Base-by-base conservation (phyloP, 345 rosid species). In the Euphorbia lathyris region DNA sequence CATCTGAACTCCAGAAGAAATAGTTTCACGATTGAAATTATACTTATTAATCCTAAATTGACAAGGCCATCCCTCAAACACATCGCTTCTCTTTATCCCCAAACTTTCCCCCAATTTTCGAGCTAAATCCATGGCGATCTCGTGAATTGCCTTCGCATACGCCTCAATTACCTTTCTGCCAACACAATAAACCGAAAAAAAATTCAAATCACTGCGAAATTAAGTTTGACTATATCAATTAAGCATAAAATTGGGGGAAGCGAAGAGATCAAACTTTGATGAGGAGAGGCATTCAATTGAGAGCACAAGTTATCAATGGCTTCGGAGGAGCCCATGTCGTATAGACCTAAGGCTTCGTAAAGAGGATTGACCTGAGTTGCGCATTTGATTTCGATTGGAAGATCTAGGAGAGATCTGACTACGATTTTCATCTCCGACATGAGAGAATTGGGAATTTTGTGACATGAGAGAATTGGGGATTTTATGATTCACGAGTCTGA, bases 11-110 rank as follows among this genome's bases (percentile, higher is more conserved):
- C 97, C 96, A 2, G 80, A 69, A 26, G 83, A 82, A 0, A 93
- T 79, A 0, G 84, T 38, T 72, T 88, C 89, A 0, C 92, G 89
- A 57, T 86, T 74, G 72, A 93, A 93, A 78, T 82, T 81, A 78
- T 85, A 89, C 74, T 85, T 91, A 79, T 89, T 94, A 29, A 94
- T 89, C 84, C 98, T 82, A 42, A 89, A 94, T 71, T 91, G 91
- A 76, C 90, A 85, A 13, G 90, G 84, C 98, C 98, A 93, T 48
- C 71, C 86, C 68, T 68, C 69, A 74, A 86, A 91, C 38, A 62
- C 64, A 22, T 80, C 62, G 16, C 69, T 78, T 8, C 55, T 72
- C 0, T 1, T 7, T 72, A 81, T 52, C 16, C 87, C 91, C 72
- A 88, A 58, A 74, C 89, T 82, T 58, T 86, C 81, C 9, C 86